phyloP scores from a whole-genome alignment of 345 rosid genomes.

The Gossypium turneri region DNA sequence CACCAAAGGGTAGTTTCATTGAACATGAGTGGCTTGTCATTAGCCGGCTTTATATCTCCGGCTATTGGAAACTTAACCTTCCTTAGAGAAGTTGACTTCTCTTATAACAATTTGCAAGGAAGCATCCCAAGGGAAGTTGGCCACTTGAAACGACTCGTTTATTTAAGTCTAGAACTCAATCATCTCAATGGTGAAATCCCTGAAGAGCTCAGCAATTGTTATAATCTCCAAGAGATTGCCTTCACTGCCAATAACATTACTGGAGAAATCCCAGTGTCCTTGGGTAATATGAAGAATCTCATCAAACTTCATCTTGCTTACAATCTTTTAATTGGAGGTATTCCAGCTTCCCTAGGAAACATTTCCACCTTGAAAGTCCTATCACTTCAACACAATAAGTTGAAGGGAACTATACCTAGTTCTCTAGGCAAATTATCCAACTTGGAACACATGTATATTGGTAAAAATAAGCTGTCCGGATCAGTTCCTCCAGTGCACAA shows the following conservation, averaged over 20 bases:
- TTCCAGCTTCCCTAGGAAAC: conserved; percentile 16
- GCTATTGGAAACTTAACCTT: neutral
- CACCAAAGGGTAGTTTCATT: too few relatives aligned
- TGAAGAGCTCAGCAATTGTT: neutral
- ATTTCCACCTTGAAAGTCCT: conserved; percentile 10
- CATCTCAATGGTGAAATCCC: neutral
- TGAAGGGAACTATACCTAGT: conserved; percentile 16
- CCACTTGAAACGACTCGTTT: neutral
- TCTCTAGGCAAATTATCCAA: neutral
- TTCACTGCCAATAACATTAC: neutral
- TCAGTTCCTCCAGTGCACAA: conserved; percentile 15
- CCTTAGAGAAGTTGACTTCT: neutral
- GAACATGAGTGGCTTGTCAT: too few relatives aligned
- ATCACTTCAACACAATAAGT: neutral
- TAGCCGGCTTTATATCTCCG: too few relatives aligned
- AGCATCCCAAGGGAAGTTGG: neutral
- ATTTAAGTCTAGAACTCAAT: neutral
- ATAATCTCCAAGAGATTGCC: neutral
- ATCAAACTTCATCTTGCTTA: neutral
- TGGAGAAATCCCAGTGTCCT: neutral
- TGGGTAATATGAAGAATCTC: neutral
- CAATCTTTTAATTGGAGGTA: neutral
- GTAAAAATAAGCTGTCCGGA: conserved; percentile 6
- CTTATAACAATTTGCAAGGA: neutral
- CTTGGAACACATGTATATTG: neutral